These are phyloP conservation scores for Wallacemonas collosoma DNA, from an alignment of 208 protist species.

Conservation along the genomic window DNA sequence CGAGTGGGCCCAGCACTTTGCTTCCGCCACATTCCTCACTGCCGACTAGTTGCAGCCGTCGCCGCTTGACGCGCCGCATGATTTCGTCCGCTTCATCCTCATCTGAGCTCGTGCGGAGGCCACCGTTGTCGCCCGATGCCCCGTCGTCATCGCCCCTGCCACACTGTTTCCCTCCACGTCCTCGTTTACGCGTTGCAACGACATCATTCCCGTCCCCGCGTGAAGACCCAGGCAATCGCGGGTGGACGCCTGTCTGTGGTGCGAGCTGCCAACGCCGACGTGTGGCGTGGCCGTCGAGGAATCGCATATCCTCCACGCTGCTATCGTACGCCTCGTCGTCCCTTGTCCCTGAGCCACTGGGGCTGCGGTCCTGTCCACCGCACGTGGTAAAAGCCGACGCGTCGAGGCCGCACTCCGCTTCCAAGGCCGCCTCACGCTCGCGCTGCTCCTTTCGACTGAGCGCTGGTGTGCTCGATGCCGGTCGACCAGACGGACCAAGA, in stretches of 20 bases:
- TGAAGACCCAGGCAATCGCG: background rate
- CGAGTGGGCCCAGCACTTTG: constrained; percentile 41
- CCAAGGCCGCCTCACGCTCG: constrained; percentile 14
- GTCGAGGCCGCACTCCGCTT: constrained; percentile 7
- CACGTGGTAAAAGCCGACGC: background rate
- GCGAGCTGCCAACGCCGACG: background rate
- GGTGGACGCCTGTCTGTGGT: background rate
- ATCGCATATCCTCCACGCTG: background rate
- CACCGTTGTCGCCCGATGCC: background rate
- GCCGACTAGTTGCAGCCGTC: constrained; percentile 20
- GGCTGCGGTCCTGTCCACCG: background rate
- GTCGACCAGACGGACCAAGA: background rate
- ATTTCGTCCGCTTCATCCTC: constrained; percentile 24
- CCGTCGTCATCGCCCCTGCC: no score
- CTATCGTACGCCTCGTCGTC: constrained; percentile 14
- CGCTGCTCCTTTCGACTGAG: constrained; percentile 3
- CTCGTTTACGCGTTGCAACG: background rate
- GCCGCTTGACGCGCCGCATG: constrained; percentile 31
- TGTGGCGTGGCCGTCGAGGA: background rate
- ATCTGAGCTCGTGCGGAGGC: constrained; percentile 6
- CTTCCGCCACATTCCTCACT: constrained; percentile 51
- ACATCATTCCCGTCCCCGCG: no score
- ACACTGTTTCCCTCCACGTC: background rate
- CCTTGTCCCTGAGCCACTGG: background rate
- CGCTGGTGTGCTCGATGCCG: background rate